Base-by-base conservation (phyloP, 192 early-diverging fungal species). In the Coemansia reversa region DNA sequence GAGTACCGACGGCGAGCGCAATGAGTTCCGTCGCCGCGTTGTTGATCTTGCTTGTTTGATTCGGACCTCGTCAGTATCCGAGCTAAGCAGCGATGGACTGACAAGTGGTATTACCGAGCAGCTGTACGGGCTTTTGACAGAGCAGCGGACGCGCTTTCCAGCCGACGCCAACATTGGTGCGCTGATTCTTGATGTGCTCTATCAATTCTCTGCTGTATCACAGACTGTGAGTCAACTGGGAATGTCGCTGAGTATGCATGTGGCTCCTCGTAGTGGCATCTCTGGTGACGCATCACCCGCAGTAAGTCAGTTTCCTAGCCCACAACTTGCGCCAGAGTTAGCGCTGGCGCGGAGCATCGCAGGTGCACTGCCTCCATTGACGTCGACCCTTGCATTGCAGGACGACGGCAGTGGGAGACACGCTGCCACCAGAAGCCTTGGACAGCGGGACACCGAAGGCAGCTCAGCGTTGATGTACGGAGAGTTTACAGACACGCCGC, bases 161-260 rank as follows among this genome's bases (percentile, higher is more conserved):
- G 45, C 62, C 49, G 79, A 82, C 51, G 64, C 75, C 18, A 73
- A 70, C 27, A 53, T 74, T 11, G 75, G 79, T 7, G 58, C 74
- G 23, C 65, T 82, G 32, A 82, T 82, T 29, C 60, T 82, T 29
- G 79, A 82, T 42, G 71, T 82, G 30, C 71, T 82, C 24, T 82
- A 82, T 27, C 75, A 76, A 59, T 82, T 82, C 33, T 82, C 79
- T 3, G 75, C 79, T 11, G 74, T 76, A 28, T 77, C 79, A 51
- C 79, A 82, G 32, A 76, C 75, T 1, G 79, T 82, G 42, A 82
- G 71, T 55, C 79, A 82, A 58, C 60, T 82, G 8, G 58, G 69
- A 5, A 65, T 75, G 51, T 59, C 77, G 4, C 22, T 64, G 6
- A 55, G 20, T n/a, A 24, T 60, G 51, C 63, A 63, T 47, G 58